Evolutionary conservation across 768 basidiomycete genomes (phyloP), one percentile per base, ranked within the genome.

Genomic region (Lyophyllum atratum): DNA sequence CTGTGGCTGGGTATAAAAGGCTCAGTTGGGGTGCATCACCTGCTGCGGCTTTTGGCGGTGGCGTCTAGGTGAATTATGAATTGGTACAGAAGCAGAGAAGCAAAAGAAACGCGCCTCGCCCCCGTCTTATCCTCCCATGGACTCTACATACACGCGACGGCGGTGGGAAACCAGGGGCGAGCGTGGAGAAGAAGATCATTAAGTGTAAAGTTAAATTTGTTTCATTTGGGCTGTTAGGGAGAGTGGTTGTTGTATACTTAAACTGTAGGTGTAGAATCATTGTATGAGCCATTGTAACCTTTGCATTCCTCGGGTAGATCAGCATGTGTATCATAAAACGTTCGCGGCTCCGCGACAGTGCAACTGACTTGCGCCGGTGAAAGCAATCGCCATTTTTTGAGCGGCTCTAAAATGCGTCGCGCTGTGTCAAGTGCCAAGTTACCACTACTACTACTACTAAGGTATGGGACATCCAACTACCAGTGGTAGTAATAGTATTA

Each of bases 11-110:
- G 51, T 59, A 51, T 42, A 54, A 59, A 52, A 55, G 59, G 48
- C 51, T 58, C 19, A 63, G 64, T 34, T 65, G 61, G 64, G 61
- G 61, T 15, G 47, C 55, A 14, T 6, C 15, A 25, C 50, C 39
- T 3, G 11, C 37, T 39, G 15, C 50, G n/a, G 9, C 50, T 26
- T 22, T 40, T 31, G 33, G 37, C 12, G 17, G 37, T 10, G 50
- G 24, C 22, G 34, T 24, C 2, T 51, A 24, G 40, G 15, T 5
- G 6, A 15, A 2, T 5, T 47, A 3, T 17, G 26, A n/a, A 47
- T 10, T 21, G 46, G 15, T 21, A 5, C 8, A 24, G 17, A 31
- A 25, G 22, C 47, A n/a, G 25, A 33, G 11, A 37, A 10, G 21
- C 17, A 22, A 15, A 49, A 17, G 48, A 14, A 19, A 4, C n/a